Evolutionary conservation across 495 filamentous ascomycete species (phyloP).

Genomic region (Corynascus novoguineensis): DNA sequence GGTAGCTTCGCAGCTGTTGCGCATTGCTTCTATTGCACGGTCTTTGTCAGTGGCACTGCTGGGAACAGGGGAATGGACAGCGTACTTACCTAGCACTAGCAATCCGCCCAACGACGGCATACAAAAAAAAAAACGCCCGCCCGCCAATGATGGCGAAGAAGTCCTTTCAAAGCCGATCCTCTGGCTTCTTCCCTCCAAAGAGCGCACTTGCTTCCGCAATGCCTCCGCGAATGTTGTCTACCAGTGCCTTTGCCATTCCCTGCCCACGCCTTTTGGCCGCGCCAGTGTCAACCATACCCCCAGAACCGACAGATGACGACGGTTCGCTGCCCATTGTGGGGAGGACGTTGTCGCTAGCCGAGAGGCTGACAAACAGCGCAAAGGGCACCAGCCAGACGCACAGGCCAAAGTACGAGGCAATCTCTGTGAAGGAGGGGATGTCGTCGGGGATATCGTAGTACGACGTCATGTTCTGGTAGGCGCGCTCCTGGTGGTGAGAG

Average conservation of each 20-base stretch:
- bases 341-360: constrained; percentile 88
- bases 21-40: background rate
- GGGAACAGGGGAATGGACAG: no score
- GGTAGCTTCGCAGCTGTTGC: background rate
- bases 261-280: constrained; percentile 56
- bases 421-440: constrained; percentile 84
- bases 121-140: background rate
- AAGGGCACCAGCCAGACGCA: constrained; percentile 97
- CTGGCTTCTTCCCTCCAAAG: constrained; percentile 56
- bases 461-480: constrained; percentile 42
- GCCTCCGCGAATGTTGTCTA: constrained; percentile 69
- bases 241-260: constrained; percentile 84
- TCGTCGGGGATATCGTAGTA: constrained; percentile 54
- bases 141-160: background rate
- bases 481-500: constrained; percentile 52
- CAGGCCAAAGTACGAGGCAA: constrained; percentile 91
- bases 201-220: constrained; percentile 66
- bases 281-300: constrained; percentile 26
- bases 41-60: background rate
- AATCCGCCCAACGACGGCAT: background rate
- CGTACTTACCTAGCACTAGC: no score
- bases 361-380: constrained; percentile 86
- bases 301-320: constrained; percentile 30
- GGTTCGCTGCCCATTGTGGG: constrained; percentile 66
- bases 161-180: constrained; percentile 26